Evolutionary conservation across 2,329 filamentous ascomycete species (phyloP).

Genomic region (Fusarium denticulatum): DNA sequence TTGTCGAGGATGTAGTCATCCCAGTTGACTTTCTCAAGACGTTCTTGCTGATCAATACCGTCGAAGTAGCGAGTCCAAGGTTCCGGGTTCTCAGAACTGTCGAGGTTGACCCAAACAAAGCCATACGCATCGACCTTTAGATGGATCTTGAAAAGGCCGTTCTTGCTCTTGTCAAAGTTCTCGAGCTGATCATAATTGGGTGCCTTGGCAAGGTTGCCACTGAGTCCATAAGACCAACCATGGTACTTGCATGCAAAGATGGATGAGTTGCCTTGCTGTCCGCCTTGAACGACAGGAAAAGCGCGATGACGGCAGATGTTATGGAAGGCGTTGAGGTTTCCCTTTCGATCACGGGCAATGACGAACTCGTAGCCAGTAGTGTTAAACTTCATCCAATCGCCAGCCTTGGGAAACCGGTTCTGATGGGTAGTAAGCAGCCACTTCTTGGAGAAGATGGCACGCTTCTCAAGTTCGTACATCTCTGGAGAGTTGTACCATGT

Average conservation of each 20-base stretch:
- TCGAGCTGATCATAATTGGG: constrained; percentile 62
- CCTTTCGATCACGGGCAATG: constrained; percentile 50
- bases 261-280: constrained; percentile 56
- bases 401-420: constrained; percentile 58
- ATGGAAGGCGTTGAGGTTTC: constrained; percentile 66
- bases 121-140: constrained; percentile 61
- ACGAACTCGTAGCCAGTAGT: constrained; percentile 66
- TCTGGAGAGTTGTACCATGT: constrained; percentile 62
- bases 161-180: constrained; percentile 64
- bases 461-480: constrained; percentile 65
- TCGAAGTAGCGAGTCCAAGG: constrained; percentile 62
- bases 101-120: constrained; percentile 69
- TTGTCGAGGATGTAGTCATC: constrained; percentile 64
- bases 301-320: constrained; percentile 72
- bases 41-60: constrained; percentile 55
- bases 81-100: constrained; percentile 56
- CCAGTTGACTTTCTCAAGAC: constrained; percentile 52
- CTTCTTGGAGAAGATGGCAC: constrained; percentile 65
- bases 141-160: constrained; percentile 65
- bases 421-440: constrained; percentile 66
- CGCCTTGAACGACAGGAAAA: constrained; percentile 61
- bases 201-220: constrained; percentile 67
- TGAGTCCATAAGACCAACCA: constrained; percentile 68
- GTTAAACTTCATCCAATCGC: constrained; percentile 66
- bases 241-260: constrained; percentile 70